A percentile compares a stretch with the other conserved stretches of the same genome.
Conservation (phyloP, 306 rosid species). For the Albizia julibrissin region DNA sequence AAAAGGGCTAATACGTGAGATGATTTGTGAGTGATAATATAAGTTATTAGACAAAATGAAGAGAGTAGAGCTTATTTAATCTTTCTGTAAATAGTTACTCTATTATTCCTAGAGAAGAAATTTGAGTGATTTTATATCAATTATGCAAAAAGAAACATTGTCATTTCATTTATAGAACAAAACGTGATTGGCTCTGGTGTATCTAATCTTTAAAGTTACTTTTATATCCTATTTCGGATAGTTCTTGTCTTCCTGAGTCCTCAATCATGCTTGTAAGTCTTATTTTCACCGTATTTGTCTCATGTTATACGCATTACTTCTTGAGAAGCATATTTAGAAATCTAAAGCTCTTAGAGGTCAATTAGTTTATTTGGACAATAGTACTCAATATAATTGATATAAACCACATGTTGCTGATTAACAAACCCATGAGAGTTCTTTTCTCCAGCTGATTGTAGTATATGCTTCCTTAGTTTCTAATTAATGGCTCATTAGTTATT, state of each 20-base stretch:
- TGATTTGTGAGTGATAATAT: too few relatives aligned
- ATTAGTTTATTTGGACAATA: background rate
- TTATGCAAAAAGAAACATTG: background rate
- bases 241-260: background rate
- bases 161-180: background rate
- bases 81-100: too few relatives aligned
- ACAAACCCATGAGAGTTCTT: background rate
- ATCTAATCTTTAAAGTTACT: conserved; percentile 1
- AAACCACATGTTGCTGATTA: background rate
- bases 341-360: background rate
- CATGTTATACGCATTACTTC: background rate
- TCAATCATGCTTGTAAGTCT: background rate
- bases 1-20: too few relatives aligned
- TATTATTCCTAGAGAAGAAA: background rate
- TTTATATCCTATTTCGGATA: background rate
- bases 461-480: background rate
- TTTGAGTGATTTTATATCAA: background rate
- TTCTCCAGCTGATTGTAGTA: background rate
- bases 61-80: too few relatives aligned
- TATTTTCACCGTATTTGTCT: background rate
- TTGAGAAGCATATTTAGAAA: background rate
- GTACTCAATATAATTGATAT: background rate
- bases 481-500: background rate
- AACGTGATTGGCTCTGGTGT: background rate
- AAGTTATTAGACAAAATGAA: too few relatives aligned